Conservation (phyloP, 768 basidiomycete genomes). For the Cubamyces sp. region DNA sequence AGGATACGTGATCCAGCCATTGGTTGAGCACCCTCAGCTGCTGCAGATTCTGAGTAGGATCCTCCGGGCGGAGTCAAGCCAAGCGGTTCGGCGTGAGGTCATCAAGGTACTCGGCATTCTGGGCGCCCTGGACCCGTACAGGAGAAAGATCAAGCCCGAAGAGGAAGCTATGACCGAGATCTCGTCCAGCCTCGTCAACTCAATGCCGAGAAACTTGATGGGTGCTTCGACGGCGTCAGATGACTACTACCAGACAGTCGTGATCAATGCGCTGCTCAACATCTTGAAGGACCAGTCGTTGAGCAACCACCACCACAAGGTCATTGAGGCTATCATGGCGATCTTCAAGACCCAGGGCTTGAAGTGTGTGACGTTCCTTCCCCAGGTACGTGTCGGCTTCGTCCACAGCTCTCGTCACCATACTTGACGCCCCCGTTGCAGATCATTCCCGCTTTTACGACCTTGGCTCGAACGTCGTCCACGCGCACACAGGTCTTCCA, state of each 20-base stretch:
- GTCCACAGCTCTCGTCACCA: not conserved
- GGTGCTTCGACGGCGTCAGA: conserved; percentile 71
- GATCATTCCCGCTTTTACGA: conserved; percentile 95
- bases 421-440: conserved; percentile 30
- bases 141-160: conserved; percentile 75
- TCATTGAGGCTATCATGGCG: conserved; percentile 97
- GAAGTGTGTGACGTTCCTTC: conserved; percentile 93
- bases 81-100: conserved; percentile 79
- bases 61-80: conserved; percentile 76
- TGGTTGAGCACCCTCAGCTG: conserved; percentile 90
- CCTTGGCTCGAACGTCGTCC: conserved; percentile 80
- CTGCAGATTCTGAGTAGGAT: conserved; percentile 85
- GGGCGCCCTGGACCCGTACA: conserved; percentile 95
- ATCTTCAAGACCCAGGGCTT: conserved; percentile 98
- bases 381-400: conserved; percentile 61
- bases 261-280: conserved; percentile 83
- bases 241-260: conserved; percentile 97
- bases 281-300: conserved; percentile 90
- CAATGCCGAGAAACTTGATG: conserved; percentile 69
- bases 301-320: conserved; percentile 85
- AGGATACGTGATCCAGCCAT: conserved; percentile 89
- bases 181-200: conserved; percentile 45
- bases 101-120: conserved; percentile 95
- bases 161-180: conserved; percentile 66
- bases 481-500: conserved; percentile 91